phyloP scores from a whole-genome alignment of 495 filamentous ascomycete species.

The Achaetomiella virescens region DNA sequence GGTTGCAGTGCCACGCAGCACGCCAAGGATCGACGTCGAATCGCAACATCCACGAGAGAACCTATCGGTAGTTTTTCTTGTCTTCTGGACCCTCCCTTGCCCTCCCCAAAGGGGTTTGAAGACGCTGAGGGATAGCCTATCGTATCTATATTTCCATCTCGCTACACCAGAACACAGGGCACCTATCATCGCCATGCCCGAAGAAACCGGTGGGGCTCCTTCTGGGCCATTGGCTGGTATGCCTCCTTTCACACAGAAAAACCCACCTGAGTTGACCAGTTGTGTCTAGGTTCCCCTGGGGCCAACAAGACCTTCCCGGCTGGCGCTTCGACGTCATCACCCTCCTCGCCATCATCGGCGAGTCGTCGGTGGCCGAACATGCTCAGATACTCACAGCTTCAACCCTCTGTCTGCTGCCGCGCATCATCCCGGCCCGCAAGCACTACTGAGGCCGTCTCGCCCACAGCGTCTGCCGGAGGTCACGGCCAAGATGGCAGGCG shows the following conservation, averaged over 20 bases:
- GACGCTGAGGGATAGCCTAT: no score
- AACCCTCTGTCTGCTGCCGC: constrained; percentile 51
- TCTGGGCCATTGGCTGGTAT: constrained; percentile 24
- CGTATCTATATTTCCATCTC: no score
- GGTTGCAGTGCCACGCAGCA: no score
- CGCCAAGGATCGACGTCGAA: no score
- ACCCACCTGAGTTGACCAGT: not conserved
- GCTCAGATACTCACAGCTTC: constrained; percentile 52
- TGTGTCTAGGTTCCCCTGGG: constrained; percentile 26
- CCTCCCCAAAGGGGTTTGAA: no score
- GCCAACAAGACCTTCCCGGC: constrained; percentile 28
- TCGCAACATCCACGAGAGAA: no score
- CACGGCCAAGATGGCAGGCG: constrained; percentile 48
- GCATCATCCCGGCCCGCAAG: constrained; percentile 64
- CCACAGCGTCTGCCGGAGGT: constrained; percentile 51
- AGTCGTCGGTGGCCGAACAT: constrained; percentile 51
- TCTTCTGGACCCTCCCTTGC: no score
- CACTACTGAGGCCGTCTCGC: constrained; percentile 51
- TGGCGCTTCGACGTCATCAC: constrained; percentile 58
- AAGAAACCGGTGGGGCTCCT: not conserved
- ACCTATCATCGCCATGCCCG: constrained; percentile 16
- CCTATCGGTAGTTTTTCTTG: no score
- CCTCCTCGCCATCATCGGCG: constrained; percentile 58
- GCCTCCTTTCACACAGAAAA: not conserved
- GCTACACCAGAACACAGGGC: no score